These are phyloP conservation scores for Parachaetomium inaequale DNA, from an alignment of 495 filamentous ascomycete species.

Conservation along the genomic window DNA sequence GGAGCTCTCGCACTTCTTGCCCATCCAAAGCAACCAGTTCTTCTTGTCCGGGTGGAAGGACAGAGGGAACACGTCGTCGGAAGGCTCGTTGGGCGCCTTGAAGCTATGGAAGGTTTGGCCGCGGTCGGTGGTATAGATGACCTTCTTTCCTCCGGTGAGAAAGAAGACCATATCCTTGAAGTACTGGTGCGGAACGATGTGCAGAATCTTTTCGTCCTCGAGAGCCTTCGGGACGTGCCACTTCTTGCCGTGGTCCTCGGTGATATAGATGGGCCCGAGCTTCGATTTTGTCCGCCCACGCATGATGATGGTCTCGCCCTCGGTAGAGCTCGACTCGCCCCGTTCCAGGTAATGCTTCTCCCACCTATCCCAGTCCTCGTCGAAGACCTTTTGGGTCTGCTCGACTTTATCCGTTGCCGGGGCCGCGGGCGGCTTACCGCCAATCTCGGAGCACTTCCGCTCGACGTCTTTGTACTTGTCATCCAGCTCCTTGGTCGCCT, in stretches of 20 bases:
- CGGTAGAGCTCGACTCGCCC: constrained; percentile 55
- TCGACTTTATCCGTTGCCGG: constrained; percentile 58
- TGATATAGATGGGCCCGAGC: constrained; percentile 58
- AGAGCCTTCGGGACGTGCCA: constrained; percentile 60
- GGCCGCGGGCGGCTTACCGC: constrained; percentile 39
- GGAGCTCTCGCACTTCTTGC: constrained; percentile 53
- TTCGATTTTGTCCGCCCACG: constrained; percentile 41
- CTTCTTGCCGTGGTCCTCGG: constrained; percentile 78
- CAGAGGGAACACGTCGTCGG: constrained; percentile 41
- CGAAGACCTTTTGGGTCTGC: constrained; percentile 54
- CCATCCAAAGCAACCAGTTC: constrained; percentile 90
- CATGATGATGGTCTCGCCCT: constrained; percentile 83
- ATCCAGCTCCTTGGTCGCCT: constrained; percentile 47
- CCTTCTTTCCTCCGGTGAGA: constrained; percentile 61
- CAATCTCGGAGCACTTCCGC: constrained; percentile 49
- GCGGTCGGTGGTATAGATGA: constrained; percentile 75
- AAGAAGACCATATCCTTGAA: constrained; percentile 83
- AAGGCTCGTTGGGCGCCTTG: constrained; percentile 47
- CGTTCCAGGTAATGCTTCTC: constrained; percentile 82
- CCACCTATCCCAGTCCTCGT: constrained; percentile 51
- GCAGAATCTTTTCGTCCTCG: constrained; percentile 58
- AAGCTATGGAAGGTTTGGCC: constrained; percentile 66
- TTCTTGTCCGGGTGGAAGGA: constrained; percentile 75
- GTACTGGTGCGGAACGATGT: constrained; percentile 70
- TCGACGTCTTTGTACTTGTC: constrained; percentile 60